A percentile compares a stretch with the other conserved stretches of the same genome.
Evolutionary conservation across 495 filamentous ascomycete species (phyloP).

Genomic region (Penicillium macrosclerotiorum): DNA sequence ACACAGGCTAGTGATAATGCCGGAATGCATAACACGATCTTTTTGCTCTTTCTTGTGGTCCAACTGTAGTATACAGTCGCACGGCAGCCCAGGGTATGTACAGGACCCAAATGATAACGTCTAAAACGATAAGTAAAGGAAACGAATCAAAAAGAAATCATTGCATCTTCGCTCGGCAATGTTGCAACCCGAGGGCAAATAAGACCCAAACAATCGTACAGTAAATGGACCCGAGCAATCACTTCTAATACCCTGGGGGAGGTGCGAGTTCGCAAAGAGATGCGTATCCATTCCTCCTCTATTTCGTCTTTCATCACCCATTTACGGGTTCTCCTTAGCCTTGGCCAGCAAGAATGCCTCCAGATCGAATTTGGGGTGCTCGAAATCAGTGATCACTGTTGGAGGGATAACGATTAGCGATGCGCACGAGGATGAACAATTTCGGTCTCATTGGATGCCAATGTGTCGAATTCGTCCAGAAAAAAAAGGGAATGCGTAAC

Average conservation of each 20-base stretch:
- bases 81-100: constrained; percentile 51
- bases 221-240: constrained; percentile 41
- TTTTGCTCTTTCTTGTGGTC: constrained; percentile 46
- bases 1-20: constrained; percentile 20
- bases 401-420: constrained; percentile 19
- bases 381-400: constrained; percentile 79
- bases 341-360: constrained; percentile 76
- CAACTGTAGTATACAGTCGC: constrained; percentile 47
- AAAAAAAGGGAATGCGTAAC: constrained; percentile 35
- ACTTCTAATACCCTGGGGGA: constrained; percentile 39
- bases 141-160: constrained; percentile 37
- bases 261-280: constrained; percentile 36
- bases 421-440: constrained; percentile 4
- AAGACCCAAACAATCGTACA: constrained; percentile 53
- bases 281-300: constrained; percentile 36
- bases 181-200: constrained; percentile 44
- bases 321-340: constrained; percentile 53
- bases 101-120: constrained; percentile 47
- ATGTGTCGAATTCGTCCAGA: neutral
- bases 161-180: constrained; percentile 49
- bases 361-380: constrained; percentile 84
- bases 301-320: constrained; percentile 18
- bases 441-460: neutral
- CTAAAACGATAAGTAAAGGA: constrained; percentile 36
- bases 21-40: constrained; percentile 42